Conservation (phyloP, 2,329 filamentous ascomycete species). For the Calonectria henricotiae region DNA sequence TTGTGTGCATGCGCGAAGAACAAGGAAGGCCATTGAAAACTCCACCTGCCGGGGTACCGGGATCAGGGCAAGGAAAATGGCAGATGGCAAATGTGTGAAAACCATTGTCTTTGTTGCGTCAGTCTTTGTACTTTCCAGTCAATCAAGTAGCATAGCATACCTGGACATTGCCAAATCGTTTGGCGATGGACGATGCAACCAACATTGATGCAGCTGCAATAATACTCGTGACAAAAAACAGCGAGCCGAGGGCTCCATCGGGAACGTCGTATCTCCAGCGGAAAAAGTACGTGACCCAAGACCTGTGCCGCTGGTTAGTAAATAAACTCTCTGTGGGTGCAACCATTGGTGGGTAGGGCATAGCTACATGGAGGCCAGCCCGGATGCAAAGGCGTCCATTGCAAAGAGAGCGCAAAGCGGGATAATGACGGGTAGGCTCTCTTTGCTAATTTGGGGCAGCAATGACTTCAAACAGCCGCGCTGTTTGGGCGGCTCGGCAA, state of each 20-base stretch:
- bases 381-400: conserved; percentile 80
- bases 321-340: not conserved
- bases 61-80: conserved; percentile 77
- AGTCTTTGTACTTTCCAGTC: not conserved
- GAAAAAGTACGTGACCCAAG: conserved; percentile 75
- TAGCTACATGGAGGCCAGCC: conserved; percentile 74
- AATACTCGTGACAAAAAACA: conserved; percentile 71
- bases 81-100: conserved; percentile 80
- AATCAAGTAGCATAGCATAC: conserved; percentile 59
- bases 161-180: conserved; percentile 75
- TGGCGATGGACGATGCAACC: conserved; percentile 70
- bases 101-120: conserved; percentile 75
- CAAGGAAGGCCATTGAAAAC: conserved; percentile 73
- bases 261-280: conserved; percentile 65
- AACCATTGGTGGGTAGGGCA: conserved; percentile 54
- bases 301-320: conserved; percentile 52
- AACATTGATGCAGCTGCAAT: conserved; percentile 69
- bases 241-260: conserved; percentile 67
- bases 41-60: conserved; percentile 70
- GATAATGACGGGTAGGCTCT: conserved; percentile 70
- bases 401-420: conserved; percentile 79
- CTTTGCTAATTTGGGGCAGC: conserved; percentile 72
- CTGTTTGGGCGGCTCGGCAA: not conserved
- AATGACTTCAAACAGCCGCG: conserved; percentile 50
- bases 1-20: conserved; percentile 74